phyloP scores from a whole-genome alignment of 352 stramenopile species.

The Pythium periplocum region DNA sequence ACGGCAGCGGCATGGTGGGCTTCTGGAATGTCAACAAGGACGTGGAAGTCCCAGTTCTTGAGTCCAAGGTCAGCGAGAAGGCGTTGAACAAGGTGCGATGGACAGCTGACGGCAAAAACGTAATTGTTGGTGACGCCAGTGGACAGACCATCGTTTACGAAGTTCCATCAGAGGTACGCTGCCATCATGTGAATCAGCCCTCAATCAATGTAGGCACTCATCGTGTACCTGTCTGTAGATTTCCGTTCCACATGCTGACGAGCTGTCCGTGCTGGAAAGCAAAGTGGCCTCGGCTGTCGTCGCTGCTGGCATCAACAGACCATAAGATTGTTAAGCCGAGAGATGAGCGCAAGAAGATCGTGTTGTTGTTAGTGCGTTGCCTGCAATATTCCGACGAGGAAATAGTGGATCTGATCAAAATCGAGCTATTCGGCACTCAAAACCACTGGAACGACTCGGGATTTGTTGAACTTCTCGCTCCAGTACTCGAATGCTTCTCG shows the following conservation, averaged over 20 bases:
- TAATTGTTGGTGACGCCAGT: conserved; percentile 74
- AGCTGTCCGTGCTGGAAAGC: conserved; percentile 49
- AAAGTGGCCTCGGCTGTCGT: conserved; percentile 57
- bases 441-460: conserved; percentile 29
- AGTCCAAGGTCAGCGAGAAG: conserved; percentile 62
- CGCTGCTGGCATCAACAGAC: conserved; percentile 33
- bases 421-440: conserved; percentile 11
- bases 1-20: conserved; percentile 62
- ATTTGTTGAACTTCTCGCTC: conserved; percentile 48
- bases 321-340: conserved; percentile 13
- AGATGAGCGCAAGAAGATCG: no score
- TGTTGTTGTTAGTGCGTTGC: no score
- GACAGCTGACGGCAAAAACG: conserved; percentile 67
- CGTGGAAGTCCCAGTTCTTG: conserved; percentile 64
- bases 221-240: conserved; percentile 31
- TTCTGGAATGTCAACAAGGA: conserved; percentile 87
- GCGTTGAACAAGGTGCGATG: conserved; percentile 84
- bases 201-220: background rate
- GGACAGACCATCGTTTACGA: conserved; percentile 76
- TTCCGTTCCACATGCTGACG: conserved; percentile 53
- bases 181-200: background rate
- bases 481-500: conserved; percentile 52
- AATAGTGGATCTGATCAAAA: no score
- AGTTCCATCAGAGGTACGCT: conserved; percentile 63
- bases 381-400: no score